These are phyloP conservation scores for Monoraphidium neglectum DNA, from an alignment of 139 green algal genomes.

Conservation along the genomic window DNA sequence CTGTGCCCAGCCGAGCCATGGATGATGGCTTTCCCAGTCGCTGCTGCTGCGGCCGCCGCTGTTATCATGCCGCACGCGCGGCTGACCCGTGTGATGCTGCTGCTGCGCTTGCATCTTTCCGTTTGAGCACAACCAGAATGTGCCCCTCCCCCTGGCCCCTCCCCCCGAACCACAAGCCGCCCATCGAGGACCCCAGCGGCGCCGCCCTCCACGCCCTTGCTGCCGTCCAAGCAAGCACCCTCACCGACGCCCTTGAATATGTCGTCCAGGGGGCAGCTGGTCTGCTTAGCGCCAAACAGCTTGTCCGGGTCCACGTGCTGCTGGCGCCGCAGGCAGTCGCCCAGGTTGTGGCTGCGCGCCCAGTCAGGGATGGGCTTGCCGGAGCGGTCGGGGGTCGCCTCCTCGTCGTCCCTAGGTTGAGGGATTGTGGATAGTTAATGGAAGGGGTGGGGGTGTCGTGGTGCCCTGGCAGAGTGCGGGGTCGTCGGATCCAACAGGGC, in stretches of 20 bases:
- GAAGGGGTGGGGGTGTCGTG: background rate
- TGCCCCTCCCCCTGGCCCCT: no score
- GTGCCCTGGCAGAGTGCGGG: no score
- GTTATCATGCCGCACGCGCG: no score
- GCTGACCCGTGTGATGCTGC: no score
- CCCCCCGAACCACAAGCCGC: no score
- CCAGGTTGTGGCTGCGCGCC: conserved; percentile 50
- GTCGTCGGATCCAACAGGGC: no score
- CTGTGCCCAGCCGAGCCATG: no score
- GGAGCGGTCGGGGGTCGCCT: conserved; percentile 22
- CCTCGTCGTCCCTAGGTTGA: conserved; percentile 56
- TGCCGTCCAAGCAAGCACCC: background rate
- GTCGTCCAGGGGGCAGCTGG: conserved; percentile 70
- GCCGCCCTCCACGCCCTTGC: background rate
- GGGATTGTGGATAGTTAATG: background rate
- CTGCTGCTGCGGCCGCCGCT: no score
- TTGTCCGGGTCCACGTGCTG: conserved; percentile 66
- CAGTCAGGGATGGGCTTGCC: conserved; percentile 78
- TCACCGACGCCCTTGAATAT: conserved; percentile 58
- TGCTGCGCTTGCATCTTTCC: no score
- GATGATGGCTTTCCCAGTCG: no score
- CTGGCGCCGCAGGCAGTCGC: conserved; percentile 52
- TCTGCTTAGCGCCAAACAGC: conserved; percentile 65
- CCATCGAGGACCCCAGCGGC: no score
- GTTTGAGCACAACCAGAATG: no score